Base-by-base conservation (phyloP, 768 basidiomycete genomes). In the Boletus patriciae region DNA sequence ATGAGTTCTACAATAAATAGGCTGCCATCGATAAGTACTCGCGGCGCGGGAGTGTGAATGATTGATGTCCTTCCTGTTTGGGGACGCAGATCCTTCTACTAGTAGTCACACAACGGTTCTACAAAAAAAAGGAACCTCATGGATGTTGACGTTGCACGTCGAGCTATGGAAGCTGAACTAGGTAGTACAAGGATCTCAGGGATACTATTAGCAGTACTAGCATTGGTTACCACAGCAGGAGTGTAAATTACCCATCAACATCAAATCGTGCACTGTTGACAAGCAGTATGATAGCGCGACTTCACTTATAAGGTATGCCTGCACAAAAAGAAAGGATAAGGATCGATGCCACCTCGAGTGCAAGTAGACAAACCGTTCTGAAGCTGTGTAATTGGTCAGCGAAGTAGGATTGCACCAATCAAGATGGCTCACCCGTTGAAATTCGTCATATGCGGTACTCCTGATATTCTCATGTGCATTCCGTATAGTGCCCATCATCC, bases 391-490 rank as follows among this genome's bases (percentile, higher is more conserved):
- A 29, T 36, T 21, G 18, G 44, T 62, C 43, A 66, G 45, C 38
- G 25, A 49, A n/a, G 50, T 23, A 43, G 8, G 21, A 57, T 36
- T 23, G 13, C 18, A 43, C 16, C 44, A 45, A 33, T 31, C 38
- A 16, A 46, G 44, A 54, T 18, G 0, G 49, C 90, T 69, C 61
- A 92, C 90, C 71, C 90, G 75, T 74, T 97, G 94, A 77, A 96
- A 99, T 67, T 94, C 92, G 66, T 98, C 97, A 66, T 99, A 98
- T 0, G 90, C 90, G 8, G 90, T 94, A 66, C 91, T 94, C 63
- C 96, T 79, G 54, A 93, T 81, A 69, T 98, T 98, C 76, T 98
- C 95, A 66, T 95, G 90, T 1, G 97, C 97, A 66, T 98, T 95
- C 58, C 84, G 84, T 46, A 98, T 86, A 38, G 92, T 79, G 16